Conservation (phyloP, 2,329 filamentous ascomycete species). For the Furcasterigmium sp. region DNA sequence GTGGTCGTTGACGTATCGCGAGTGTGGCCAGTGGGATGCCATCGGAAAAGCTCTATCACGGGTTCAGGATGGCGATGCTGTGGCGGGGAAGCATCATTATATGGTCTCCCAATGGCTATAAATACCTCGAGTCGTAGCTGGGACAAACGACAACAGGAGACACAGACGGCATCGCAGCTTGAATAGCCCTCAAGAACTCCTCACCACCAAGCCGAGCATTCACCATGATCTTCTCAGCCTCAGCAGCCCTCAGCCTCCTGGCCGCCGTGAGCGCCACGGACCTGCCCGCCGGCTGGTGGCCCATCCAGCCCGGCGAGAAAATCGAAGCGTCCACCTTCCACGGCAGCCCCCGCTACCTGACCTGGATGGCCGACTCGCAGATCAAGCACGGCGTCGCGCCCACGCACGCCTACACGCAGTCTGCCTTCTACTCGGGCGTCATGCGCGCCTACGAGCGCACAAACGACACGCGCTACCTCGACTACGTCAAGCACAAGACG, state of each 20-base stretch:
- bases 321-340: constrained; percentile 7
- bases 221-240: neutral
- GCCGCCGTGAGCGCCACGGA: constrained; percentile 1
- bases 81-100: too few species aligned
- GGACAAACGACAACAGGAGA: too few species aligned
- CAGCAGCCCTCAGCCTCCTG: constrained; percentile 4
- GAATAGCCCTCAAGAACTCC: too few species aligned
- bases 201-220: too few species aligned
- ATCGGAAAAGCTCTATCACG: too few species aligned
- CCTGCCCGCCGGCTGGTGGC: constrained; percentile 10
- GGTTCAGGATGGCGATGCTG: too few species aligned
- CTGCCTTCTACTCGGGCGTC: constrained; percentile 20
- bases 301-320: constrained; percentile 8
- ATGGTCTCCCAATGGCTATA: too few species aligned
- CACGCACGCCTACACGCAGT: constrained; percentile 18
- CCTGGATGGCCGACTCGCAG: constrained; percentile 21
- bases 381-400: constrained; percentile 19
- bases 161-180: neutral
- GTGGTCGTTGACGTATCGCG: too few species aligned
- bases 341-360: constrained; percentile 13
- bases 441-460: constrained; percentile 15
- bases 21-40: too few species aligned
- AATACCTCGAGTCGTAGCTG: too few species aligned
- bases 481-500: constrained; percentile 17
- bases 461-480: constrained; percentile 14